Evolutionary conservation across 1,284 basidiomycete species (phyloP), one percentile per base, ranked within the genome.

Genomic region (Sparassis latifolia): DNA sequence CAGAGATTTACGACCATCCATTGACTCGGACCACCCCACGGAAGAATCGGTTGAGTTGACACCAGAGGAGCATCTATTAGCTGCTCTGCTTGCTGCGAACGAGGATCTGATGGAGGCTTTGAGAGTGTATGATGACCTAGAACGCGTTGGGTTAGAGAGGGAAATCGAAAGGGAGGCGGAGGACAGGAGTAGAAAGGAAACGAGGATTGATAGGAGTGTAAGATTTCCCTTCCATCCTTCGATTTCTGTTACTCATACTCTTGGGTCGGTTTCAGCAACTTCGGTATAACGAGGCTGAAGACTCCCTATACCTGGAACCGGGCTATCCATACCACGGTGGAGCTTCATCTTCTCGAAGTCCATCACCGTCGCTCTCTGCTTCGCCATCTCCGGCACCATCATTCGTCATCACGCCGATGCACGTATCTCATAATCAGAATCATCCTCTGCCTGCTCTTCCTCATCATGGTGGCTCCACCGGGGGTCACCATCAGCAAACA

Each of bases 11-110:
- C 49, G 43, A 31, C 50, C 52, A 31, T 55, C 55, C 6, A 44
- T 55, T 1, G 61, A 58, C 30, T 54, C 57, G 29, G 54, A 55
- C 35, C 50, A 44, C 28, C 44, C 48, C 33, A 51, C 39, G 29
- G 70, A 73, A 49, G 57, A 65, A 38, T 65, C 71, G 30, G 61
- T 64, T 12, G 74, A 78, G 53, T 59, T 69, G 52, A 86, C 82
- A 0, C 62, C 67, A 5, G 83, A 85, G 62, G 84, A 86, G 60
- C 71, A 76, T 58, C 70, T 84, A 4, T 69, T 91, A 27, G 84
- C 75, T 27, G 78, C 78, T 7, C 69, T 91, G 44, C 70, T 91
- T 10, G 75, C 67, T 32, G 82, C 86, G 20, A 83, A 90, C 58
- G 79, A 73, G 50, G 74, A 73, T n/a, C 66, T 83, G 32, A 52